Percentiles rank a stretch among this genome's conserved stretches.
Evolutionary conservation across 768 basidiomycete species (phyloP).

Genomic region (Calocera viscosa): DNA sequence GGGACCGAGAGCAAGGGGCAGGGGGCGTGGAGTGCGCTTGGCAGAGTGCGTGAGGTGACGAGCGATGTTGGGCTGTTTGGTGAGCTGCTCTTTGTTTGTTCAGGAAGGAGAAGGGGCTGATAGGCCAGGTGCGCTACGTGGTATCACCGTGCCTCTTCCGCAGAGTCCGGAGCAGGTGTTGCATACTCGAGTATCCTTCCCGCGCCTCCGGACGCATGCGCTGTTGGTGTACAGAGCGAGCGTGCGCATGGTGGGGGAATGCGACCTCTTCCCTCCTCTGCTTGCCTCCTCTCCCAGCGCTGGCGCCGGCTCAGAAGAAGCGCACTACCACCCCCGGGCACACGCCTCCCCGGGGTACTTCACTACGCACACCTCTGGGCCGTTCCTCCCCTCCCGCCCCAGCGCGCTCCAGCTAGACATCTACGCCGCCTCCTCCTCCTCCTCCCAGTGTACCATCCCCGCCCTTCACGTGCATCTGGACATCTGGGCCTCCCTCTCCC

Average conservation of each 20-base stretch:
- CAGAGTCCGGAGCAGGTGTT: not conserved
- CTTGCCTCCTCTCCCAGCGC: not conserved
- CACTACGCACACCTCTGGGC: not conserved
- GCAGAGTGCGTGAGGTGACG: no score
- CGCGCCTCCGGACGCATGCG: not conserved
- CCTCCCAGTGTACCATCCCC: not conserved
- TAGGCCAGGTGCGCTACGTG: not conserved
- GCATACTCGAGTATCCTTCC: not conserved
- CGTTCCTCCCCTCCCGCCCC: not conserved
- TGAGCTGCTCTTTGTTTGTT: no score
- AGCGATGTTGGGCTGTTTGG: no score
- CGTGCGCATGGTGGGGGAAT: not conserved
- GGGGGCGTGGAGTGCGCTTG: no score
- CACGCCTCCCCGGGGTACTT: not conserved
- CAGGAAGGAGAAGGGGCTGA: no score
- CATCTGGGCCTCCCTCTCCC: not conserved
- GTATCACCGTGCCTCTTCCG: not conserved
- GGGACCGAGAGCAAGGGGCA: no score
- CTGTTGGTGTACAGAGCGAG: not conserved
- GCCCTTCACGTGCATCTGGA: not conserved
- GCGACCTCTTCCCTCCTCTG: not conserved
- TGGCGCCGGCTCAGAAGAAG: no score
- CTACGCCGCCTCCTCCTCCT: not conserved
- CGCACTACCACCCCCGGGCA: not conserved
- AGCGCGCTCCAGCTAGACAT: not conserved